phyloP scores from a whole-genome alignment of 1,139 yeast species.

The Meyerozyma guilliermondii region DNA sequence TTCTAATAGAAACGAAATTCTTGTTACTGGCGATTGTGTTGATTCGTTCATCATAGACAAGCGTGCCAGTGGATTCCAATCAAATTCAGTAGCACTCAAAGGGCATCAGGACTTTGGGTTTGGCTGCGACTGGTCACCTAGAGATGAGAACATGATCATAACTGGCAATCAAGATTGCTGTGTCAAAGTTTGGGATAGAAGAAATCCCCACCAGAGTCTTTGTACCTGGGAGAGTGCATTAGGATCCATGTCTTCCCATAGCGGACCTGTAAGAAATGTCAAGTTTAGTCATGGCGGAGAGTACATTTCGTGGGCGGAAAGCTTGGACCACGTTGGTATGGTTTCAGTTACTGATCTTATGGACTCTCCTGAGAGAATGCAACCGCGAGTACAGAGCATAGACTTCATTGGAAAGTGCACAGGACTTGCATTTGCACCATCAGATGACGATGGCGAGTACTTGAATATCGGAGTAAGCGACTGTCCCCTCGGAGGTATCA shows the following conservation, averaged over 20 bases:
- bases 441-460: conserved; percentile 41
- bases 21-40: conserved; percentile 49
- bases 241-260: conserved; percentile 21
- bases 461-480: conserved; percentile 53
- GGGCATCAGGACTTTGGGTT: conserved; percentile 58
- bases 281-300: conserved; percentile 44
- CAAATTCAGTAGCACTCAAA: not conserved
- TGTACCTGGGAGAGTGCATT: conserved; percentile 34
- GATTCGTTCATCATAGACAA: conserved; percentile 43
- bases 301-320: conserved; percentile 53
- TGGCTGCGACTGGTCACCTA: conserved; percentile 55
- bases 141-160: conserved; percentile 37
- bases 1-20: conserved; percentile 27
- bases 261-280: conserved; percentile 51
- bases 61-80: conserved; percentile 19
- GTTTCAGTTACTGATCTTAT: conserved; percentile 31
- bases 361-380: conserved; percentile 11
- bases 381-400: conserved; percentile 40
- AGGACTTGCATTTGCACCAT: conserved; percentile 48
- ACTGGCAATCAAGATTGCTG: conserved; percentile 64
- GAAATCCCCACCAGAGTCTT: conserved; percentile 22
- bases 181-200: conserved; percentile 49
- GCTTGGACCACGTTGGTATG: conserved; percentile 55
- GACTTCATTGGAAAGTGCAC: conserved; percentile 56
- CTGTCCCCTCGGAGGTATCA: conserved; percentile 53